These are phyloP conservation scores for Puccinia triticina DNA, from an alignment of 1,284 basidiomycete species.

Conservation along the genomic window DNA sequence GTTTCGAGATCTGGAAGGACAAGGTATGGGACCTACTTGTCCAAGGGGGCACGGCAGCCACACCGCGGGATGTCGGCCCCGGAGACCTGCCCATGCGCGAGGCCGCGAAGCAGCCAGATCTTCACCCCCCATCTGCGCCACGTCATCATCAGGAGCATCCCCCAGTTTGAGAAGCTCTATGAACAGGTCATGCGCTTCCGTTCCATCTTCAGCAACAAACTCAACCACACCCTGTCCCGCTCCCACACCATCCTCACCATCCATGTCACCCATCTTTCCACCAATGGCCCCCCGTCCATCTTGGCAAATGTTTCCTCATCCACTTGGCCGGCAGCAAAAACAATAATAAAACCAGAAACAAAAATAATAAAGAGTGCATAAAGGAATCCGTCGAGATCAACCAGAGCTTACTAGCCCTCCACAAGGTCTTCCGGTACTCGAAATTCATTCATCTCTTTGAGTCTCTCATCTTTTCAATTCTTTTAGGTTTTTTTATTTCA, in stretches of 20 bases:
- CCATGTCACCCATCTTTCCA: conserved; percentile 1
- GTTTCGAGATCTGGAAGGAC: conserved; percentile 48
- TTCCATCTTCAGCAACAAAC: conserved; percentile 31
- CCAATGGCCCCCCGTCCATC: not conserved
- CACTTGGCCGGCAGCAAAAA: conserved; percentile 86
- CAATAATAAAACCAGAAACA: conserved; percentile 82
- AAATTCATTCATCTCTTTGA: too few species aligned
- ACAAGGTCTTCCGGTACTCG: conserved; percentile 78
- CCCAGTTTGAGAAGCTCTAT: conserved; percentile 43
- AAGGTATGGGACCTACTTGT: conserved; percentile 42
- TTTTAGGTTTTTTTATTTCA: too few species aligned
- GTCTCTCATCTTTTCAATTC: too few species aligned
- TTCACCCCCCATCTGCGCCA: conserved; percentile 30
- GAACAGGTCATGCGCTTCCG: conserved; percentile 11
- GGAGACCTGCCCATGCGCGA: conserved; percentile 41
- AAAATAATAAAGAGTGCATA: conserved; percentile 69
- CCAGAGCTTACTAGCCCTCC: conserved; percentile 76
- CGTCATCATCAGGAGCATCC: conserved; percentile 8
- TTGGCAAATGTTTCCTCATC: conserved; percentile 77
- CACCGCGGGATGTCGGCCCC: conserved; percentile 14
- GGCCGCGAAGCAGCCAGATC: conserved; percentile 37
- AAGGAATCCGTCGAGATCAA: conserved; percentile 81
- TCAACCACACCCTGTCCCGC: conserved; percentile 37
- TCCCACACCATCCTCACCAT: conserved; percentile 44
- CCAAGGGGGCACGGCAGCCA: not conserved